Percentiles rank a stretch among this genome's conserved stretches.
Conservation (phyloP, 331 rosid species). For the Quercus lobata region DNA sequence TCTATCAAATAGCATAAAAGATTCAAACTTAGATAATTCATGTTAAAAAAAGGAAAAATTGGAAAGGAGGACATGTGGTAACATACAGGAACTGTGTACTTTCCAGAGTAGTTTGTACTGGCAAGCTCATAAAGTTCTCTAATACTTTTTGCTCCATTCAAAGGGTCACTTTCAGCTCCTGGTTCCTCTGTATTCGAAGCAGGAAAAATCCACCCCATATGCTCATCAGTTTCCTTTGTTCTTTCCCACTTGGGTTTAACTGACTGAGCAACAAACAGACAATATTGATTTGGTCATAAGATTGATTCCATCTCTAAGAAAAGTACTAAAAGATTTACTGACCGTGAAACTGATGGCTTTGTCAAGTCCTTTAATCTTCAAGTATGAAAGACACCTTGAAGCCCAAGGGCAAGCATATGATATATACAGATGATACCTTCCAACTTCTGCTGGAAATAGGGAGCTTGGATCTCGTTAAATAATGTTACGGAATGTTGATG, state of each 20-base stretch:
- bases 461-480: conserved; percentile 57
- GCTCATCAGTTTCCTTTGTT: conserved; percentile 66
- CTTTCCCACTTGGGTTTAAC: conserved; percentile 84
- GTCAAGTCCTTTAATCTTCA: conserved; percentile 84
- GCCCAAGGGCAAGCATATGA: conserved; percentile 99
- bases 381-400: conserved; percentile 85
- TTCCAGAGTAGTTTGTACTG: conserved; percentile 68
- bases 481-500: conserved; percentile 64
- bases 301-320: neutral
- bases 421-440: conserved; percentile 85
- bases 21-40: neutral
- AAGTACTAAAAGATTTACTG: conserved; percentile 16
- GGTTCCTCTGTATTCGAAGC: conserved; percentile 58
- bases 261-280: conserved; percentile 31
- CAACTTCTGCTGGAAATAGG: conserved; percentile 67
- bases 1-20: neutral
- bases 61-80: neutral
- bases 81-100: conserved; percentile 85
- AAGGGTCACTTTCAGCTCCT: conserved; percentile 79
- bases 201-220: conserved; percentile 88
- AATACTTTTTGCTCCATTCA: conserved; percentile 72
- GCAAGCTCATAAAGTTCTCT: conserved; percentile 89
- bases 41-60: neutral
- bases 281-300: neutral
- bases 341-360: conserved; percentile 83